Evolutionary conservation across 2,329 filamentous ascomycete genomes (phyloP), one percentile per base, ranked within the genome.

Genomic region (Alternaria rosae): DNA sequence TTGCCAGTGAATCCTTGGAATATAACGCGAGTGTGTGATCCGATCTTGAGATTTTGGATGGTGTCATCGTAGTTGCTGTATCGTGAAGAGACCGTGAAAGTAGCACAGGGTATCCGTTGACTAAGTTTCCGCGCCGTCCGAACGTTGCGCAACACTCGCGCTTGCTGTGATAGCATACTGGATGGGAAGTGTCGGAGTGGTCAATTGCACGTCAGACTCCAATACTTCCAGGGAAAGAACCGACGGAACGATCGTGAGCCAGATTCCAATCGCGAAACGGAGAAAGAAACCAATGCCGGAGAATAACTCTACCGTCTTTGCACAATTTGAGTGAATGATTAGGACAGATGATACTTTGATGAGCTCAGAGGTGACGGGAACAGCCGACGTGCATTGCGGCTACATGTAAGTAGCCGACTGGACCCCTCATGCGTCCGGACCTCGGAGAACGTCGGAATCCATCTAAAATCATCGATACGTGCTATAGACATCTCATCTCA

Each of bases 1-100:
- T 82, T 82, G 79, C 89, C 89, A 17, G 89, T 92, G 76, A 91
- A 91, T 1, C 89, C 89, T 72, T 92, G 89, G 70, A 90, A 92
- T 58, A 91, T 85, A 59, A 92, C 89, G 53, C 85, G 83, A 1
- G 89, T 91, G 73, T 91, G 85, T 28, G 84, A 82, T 15, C 88
- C 88, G 67, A 92, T 91, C 68, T 86, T 89, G 61, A 92, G 81
- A 70, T 91, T 91, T 4, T 82, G 80, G 32, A 91, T 85, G 0
- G 89, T 91, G 70, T 89, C 85, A 52, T 85, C 84, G 76, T 89
- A 89, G 35, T 79, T 80, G 64, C 79, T 79, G 50, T 65, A 70
- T 43, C 67, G 61, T 10, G 69, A 51, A 7, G 76, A 75, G 6
- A 69, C 70, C 1, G 77, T 79, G 45, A 80, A 78, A 13, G 57